phyloP scores from a whole-genome alignment of 2,329 filamentous ascomycete genomes.

The Periconia macrospinosa region DNA sequence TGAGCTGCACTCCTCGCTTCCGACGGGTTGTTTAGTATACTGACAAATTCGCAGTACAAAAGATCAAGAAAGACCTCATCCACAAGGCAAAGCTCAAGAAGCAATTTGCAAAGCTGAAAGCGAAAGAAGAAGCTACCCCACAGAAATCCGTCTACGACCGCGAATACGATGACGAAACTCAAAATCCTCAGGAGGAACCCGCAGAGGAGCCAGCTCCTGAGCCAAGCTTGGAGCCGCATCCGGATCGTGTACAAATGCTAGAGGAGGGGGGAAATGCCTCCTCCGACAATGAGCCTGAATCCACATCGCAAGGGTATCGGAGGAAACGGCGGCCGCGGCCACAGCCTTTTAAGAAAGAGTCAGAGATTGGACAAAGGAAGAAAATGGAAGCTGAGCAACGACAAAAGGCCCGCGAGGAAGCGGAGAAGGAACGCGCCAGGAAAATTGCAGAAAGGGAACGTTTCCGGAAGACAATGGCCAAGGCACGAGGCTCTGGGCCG shows the following conservation, averaged over 20 bases:
- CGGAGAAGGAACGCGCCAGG: constrained; percentile 59
- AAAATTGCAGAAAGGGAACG: constrained; percentile 67
- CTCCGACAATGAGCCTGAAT: constrained; percentile 3
- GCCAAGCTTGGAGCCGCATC: constrained; percentile 58
- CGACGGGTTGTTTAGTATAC: neutral
- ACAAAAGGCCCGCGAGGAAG: constrained; percentile 62
- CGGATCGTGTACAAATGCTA: constrained; percentile 62
- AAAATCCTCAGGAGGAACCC: constrained; percentile 16
- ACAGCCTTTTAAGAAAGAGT: constrained; percentile 48
- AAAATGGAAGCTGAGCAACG: constrained; percentile 67
- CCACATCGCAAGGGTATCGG: constrained; percentile 21
- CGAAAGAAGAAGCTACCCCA: constrained; percentile 51
- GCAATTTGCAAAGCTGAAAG: constrained; percentile 85
- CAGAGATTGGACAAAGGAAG: constrained; percentile 52
- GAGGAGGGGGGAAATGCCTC: constrained; percentile 39
- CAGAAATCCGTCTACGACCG: constrained; percentile 40
- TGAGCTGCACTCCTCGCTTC: constrained; percentile 28
- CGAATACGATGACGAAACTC: constrained; percentile 21
- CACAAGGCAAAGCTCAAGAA: constrained; percentile 93
- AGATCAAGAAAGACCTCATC: constrained; percentile 87
- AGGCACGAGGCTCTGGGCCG: constrained; percentile 61
- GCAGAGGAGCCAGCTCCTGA: constrained; percentile 26
- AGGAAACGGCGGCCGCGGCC: constrained; percentile 30
- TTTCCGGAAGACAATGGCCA: constrained; percentile 67
- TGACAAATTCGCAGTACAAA: constrained; percentile 62